A percentile compares a stretch with the other conserved stretches of the same genome.
These are phyloP conservation scores for Apostasia ramifera DNA, from an alignment of 106 monocot genomes.

Conservation along the genomic window DNA sequence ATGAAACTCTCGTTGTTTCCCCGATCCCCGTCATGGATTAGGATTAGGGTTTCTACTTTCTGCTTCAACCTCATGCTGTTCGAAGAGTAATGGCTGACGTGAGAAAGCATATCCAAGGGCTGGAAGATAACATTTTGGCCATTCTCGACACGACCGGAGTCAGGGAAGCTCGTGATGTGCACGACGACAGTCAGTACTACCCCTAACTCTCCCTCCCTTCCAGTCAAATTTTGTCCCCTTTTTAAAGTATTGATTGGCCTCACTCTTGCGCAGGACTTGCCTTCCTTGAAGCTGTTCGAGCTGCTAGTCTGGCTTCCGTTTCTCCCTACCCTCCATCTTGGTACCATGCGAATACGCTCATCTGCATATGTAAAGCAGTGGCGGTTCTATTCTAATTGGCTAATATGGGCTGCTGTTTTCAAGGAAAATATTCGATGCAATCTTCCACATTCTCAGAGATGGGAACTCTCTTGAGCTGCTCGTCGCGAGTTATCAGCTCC, in stretches of 20 bases:
- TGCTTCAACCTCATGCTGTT: not conserved
- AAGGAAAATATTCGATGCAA: constrained; percentile 73
- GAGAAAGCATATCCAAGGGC: constrained; percentile 4
- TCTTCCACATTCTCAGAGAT: constrained; percentile 50
- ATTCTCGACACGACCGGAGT: constrained; percentile 84
- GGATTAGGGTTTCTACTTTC: not conserved
- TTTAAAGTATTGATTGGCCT: not conserved
- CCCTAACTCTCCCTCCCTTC: not conserved
- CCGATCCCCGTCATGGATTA: too few relatives aligned
- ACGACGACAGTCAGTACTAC: constrained; percentile 67
- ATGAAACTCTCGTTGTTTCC: too few relatives aligned
- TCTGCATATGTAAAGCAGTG: not conserved
- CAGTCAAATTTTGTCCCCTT: not conserved
- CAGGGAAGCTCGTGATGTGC: constrained; percentile 55
- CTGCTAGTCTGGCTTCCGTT: constrained; percentile 28
- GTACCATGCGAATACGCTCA: constrained; percentile 9
- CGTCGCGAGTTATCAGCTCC: constrained; percentile 58
- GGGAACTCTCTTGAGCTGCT: constrained; percentile 63
- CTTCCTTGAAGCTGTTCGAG: constrained; percentile 81
- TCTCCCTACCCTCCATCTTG: constrained; percentile 46
- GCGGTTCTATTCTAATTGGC: not conserved
- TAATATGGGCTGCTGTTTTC: not conserved
- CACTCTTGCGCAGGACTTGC: constrained; percentile 37
- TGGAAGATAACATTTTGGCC: constrained; percentile 83
- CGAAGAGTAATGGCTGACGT: not conserved